These are phyloP conservation scores for Cucumis hystrix DNA, from an alignment of 306 rosid genomes.

Conservation along the genomic window DNA sequence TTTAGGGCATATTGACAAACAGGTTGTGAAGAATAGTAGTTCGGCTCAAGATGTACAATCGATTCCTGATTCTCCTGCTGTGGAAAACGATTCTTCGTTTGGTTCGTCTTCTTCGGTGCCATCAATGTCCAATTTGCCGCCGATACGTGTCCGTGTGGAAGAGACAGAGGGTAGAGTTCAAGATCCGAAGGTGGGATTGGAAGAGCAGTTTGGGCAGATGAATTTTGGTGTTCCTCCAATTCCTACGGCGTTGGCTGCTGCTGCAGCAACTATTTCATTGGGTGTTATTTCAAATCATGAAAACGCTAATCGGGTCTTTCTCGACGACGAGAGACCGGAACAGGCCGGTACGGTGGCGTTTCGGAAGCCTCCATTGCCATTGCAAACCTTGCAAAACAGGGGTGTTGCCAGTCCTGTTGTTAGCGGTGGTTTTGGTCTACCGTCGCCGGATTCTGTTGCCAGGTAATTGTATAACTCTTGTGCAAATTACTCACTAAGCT, in stretches of 20 bases:
- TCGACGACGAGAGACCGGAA: constrained; percentile 64
- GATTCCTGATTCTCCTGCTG: constrained; percentile 37
- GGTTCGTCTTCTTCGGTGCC: constrained; percentile 59
- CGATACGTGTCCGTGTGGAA: constrained; percentile 62
- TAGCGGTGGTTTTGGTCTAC: constrained; percentile 36
- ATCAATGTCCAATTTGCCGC: constrained; percentile 70
- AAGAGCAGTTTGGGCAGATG: constrained; percentile 64
- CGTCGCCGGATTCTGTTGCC: constrained; percentile 85
- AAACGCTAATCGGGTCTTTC: constrained; percentile 27
- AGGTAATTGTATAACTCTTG: constrained; percentile 32
- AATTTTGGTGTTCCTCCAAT: constrained; percentile 32
- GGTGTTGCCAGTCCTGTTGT: constrained; percentile 11
- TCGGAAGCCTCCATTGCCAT: constrained; percentile 72
- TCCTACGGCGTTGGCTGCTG: constrained; percentile 17
- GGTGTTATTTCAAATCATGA: constrained; percentile 18
- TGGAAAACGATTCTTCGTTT: constrained; percentile 39
- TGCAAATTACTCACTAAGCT: background rate
- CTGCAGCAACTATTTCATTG: background rate
- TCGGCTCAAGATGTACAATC: constrained; percentile 28
- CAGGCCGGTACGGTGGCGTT: constrained; percentile 34
- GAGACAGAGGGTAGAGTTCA: constrained; percentile 34
- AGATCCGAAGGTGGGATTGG: constrained; percentile 34
- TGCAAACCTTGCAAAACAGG: constrained; percentile 55
- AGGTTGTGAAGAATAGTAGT: constrained; percentile 18
- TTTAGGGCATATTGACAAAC: constrained; percentile 22